These are phyloP conservation scores for Yarrowia galli DNA, from an alignment of 1,139 yeast species.

Conservation along the genomic window DNA sequence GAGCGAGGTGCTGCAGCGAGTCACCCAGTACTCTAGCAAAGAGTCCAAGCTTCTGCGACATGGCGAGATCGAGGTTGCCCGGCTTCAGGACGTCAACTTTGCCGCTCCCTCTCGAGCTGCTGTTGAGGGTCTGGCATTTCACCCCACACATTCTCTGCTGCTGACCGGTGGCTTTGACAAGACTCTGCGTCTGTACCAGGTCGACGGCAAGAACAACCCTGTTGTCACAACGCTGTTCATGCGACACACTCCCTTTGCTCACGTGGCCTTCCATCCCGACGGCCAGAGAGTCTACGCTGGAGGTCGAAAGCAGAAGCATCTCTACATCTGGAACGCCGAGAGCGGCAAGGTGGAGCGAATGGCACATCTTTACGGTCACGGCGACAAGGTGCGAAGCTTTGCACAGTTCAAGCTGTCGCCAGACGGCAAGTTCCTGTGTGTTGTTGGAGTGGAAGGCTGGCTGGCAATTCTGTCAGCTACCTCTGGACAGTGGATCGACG, in stretches of 20 bases:
- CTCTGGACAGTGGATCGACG: conserved; percentile 85
- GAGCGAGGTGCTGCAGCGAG: conserved; percentile 63
- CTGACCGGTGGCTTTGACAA: conserved; percentile 93
- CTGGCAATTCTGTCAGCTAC: conserved; percentile 76
- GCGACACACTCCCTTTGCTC: conserved; percentile 78
- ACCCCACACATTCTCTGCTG: conserved; percentile 81
- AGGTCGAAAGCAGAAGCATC: conserved; percentile 82
- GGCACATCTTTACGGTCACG: conserved; percentile 91
- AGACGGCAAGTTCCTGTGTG: conserved; percentile 72
- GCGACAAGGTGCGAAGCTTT: conserved; percentile 81
- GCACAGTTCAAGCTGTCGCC: conserved; percentile 74
- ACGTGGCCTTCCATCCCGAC: conserved; percentile 68
- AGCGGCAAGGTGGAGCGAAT: conserved; percentile 82
- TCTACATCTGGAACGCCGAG: conserved; percentile 89
- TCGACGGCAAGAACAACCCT: conserved; percentile 87
- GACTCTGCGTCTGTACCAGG: conserved; percentile 83
- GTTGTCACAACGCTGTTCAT: conserved; percentile 83
- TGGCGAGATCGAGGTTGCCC: conserved; percentile 70
- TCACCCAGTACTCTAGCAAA: conserved; percentile 62
- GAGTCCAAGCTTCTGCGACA: conserved; percentile 71
- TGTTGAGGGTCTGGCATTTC: conserved; percentile 83
- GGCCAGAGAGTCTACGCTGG: conserved; percentile 75
- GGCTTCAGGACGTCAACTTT: conserved; percentile 86
- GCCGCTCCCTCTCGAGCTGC: conserved; percentile 75
- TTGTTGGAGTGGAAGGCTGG: conserved; percentile 91